These are phyloP conservation scores for Galerina sulciceps DNA, from an alignment of 768 basidiomycete species.

Conservation along the genomic window DNA sequence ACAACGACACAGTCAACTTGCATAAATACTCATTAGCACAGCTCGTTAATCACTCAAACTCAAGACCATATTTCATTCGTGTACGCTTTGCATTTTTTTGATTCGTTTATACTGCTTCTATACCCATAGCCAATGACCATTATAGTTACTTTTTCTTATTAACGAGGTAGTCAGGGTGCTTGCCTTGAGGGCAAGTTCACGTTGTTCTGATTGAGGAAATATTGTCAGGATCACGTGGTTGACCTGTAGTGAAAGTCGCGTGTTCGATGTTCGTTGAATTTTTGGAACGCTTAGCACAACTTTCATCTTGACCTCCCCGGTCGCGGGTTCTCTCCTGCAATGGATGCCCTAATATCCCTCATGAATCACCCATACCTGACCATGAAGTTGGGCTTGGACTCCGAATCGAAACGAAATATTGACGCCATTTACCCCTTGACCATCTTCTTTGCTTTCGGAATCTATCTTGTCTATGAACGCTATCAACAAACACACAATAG, in stretches of 20 bases:
- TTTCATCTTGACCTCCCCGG: constrained; percentile 5
- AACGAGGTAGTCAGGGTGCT: no score
- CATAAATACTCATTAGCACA: constrained; percentile 22
- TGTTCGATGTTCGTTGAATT: constrained; percentile 23
- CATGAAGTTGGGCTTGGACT: constrained; percentile 50
- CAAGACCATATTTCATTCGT: constrained; percentile 9
- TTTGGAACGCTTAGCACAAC: constrained; percentile 4
- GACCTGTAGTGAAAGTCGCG: constrained; percentile 23
- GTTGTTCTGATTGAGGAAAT: not conserved
- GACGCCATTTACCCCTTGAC: constrained; percentile 72
- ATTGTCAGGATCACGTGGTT: constrained; percentile 15
- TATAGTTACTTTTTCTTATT: constrained; percentile 10
- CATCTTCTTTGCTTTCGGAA: constrained; percentile 75
- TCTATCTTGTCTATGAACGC: constrained; percentile 77
- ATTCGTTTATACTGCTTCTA: constrained; percentile 16
- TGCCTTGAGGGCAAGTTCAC: no score
- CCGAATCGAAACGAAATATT: constrained; percentile 52
- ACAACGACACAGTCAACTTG: constrained; percentile 23
- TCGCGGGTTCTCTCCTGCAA: constrained; percentile 26
- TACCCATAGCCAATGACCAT: constrained; percentile 25
- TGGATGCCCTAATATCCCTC: constrained; percentile 50
- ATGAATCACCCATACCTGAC: constrained; percentile 60
- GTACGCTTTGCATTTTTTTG: constrained; percentile 18
- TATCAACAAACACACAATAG: constrained; percentile 77
- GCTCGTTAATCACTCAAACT: constrained; percentile 23